Conservation (phyloP, 345 rosid genomes). For the Aquilaria yunnanensis region DNA sequence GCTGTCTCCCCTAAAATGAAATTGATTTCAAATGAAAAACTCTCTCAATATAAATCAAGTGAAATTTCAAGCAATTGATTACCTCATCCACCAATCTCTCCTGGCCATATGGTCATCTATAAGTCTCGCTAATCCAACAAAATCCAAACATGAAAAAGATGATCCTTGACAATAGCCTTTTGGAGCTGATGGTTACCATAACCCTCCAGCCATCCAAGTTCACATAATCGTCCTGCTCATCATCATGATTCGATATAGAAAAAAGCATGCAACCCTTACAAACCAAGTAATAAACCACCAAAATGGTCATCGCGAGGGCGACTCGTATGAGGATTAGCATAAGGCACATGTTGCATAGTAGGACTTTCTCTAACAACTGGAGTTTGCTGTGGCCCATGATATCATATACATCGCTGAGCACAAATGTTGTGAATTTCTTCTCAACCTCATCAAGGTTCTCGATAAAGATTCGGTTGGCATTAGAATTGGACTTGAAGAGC, state of each 20-base stretch:
- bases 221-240: conserved; percentile 86
- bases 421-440: conserved; percentile 83
- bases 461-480: conserved; percentile 16
- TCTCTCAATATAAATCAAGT: background rate
- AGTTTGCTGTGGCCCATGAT: conserved; percentile 83
- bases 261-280: conserved; percentile 80
- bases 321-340: conserved; percentile 73
- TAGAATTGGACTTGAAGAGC: conserved; percentile 55
- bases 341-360: conserved; percentile 45
- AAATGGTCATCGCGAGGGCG: conserved; percentile 36
- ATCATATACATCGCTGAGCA: conserved; percentile 74
- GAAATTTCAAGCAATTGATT: background rate
- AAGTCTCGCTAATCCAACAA: conserved; percentile 69
- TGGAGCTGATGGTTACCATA: conserved; percentile 49
- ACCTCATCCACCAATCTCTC: conserved; percentile 30
- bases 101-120: conserved; percentile 19
- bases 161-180: conserved; percentile 63
- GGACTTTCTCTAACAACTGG: conserved; percentile 54
- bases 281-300: conserved; percentile 67
- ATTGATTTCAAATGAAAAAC: conserved; percentile 3
- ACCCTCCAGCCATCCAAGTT: conserved; percentile 93
- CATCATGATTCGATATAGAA: conserved; percentile 62
- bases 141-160: conserved; percentile 87
- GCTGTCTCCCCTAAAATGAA: conserved; percentile 16
- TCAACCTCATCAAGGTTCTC: conserved; percentile 66